A percentile compares a stretch with the other conserved stretches of the same genome.
phyloP scores from a whole-genome alignment of 2,329 filamentous ascomycete genomes.

The Aureobasidium melanogenum region DNA sequence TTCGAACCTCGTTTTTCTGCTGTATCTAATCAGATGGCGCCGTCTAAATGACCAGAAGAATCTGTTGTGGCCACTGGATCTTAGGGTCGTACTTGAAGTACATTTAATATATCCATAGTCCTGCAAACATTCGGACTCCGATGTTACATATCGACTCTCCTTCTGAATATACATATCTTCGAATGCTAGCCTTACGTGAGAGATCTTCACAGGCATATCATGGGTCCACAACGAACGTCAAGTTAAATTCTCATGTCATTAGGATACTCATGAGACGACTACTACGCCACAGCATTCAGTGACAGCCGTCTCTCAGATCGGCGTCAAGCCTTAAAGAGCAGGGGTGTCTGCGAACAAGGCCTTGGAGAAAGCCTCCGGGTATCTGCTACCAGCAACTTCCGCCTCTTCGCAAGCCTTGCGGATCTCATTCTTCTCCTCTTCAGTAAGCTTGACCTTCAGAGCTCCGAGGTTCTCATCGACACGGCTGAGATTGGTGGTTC shows the following conservation, averaged over 20 bases:
- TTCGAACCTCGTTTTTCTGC: neutral
- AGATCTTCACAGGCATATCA: neutral
- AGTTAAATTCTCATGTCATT: neutral
- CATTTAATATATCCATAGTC: neutral
- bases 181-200: neutral
- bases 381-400: conserved; percentile 28
- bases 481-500: conserved; percentile 40
- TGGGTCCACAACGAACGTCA: no score
- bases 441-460: conserved; percentile 26
- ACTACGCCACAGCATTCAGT: neutral
- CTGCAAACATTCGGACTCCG: neutral
- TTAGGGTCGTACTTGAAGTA: neutral
- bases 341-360: conserved; percentile 28
- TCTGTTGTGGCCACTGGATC: neutral
- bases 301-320: neutral
- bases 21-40: neutral
- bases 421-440: conserved; percentile 30
- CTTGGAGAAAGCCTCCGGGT: conserved; percentile 29
- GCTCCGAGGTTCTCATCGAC: conserved; percentile 38
- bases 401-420: conserved; percentile 27
- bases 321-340: conserved; percentile 13
- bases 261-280: neutral
- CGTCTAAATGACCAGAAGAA: neutral
- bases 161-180: neutral
- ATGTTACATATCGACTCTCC: neutral